Base-by-base conservation (phyloP, 345 rosid genomes). In the Salix exigua region DNA sequence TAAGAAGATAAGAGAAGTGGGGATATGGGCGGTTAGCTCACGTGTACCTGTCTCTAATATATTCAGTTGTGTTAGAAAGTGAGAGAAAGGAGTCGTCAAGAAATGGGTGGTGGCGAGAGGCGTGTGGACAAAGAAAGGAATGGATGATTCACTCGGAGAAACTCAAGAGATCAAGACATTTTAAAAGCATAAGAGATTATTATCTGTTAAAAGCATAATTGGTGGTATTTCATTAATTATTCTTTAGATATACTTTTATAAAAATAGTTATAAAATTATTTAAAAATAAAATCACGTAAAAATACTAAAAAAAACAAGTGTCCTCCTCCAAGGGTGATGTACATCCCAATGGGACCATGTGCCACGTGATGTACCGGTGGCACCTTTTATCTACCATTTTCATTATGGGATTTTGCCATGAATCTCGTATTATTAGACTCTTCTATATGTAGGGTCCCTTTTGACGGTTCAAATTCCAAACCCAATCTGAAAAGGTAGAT, bases 1-100 rank as follows among this genome's bases (percentile, higher is more conserved):
- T 5, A 76, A 74, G 48, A 79, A 75, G 84, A 82, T 84, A 80
- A 73, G 84, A 82, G 82, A 86, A 79, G 87, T 67, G 88, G 85
- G 87, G 88, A 69, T 74, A 73, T 48, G 85, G 86, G 94, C 88
- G 88, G 97, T 90, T 94, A 85, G 90, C 86, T 94, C 97, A 91
- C 97, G 97, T 94, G 94, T 84, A 84, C 82, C 75, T 88, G 85
- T 85, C 82, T 85, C 82, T 77, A 76, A 82, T 66, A 30, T 78
- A 66, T 81, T 82, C 82, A 75, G 79, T 82, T 86, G 85, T 66
- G 82, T 35, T 30, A 38, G 51, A 74, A 60, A 78, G n/a, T 48
- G 66, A 63, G 33, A 60, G 73, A 58, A 66, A 66, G 58, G 14
- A 53, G 25, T 44, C 42, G 53, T 62, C 18, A 28, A 64, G 11